Base-by-base conservation (phyloP, 1,284 basidiomycete species). In the Leccinum angustisporum region DNA sequence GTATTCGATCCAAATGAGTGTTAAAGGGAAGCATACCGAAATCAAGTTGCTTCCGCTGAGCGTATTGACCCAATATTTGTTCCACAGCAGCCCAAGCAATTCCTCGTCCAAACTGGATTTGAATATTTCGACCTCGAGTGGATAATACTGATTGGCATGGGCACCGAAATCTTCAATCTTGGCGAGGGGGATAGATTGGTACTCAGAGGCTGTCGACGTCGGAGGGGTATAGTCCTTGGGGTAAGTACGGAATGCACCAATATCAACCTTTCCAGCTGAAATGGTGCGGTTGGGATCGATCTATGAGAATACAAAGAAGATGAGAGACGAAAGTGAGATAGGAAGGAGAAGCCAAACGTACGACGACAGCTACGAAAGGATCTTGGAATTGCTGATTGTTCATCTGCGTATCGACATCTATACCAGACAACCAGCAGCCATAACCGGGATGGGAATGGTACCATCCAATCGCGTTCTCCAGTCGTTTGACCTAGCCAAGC, bases 1-100 rank as follows among this genome's bases (percentile, higher is more conserved):
- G 30, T 16, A 21, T 38, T n/a, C 3, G 14, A 40, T 43, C 38
- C 40, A 25, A 16, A 57, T 18, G 10, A 25, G 14, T n/a, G 18
- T 5, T 4, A 25, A 38, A 11, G 11, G 10, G 16, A 14, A 31
- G 79, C 91, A 58, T 61, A 96, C 95, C 50, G 94, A 94, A 51
- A 98, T 91, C 36, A 98, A 77, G 3, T 94, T 89, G 70, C 91
- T 95, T 72, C 95, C 93, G 70, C 91, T 92, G 34, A 99, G 82
- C 0, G 97, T 98, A 69, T 94, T 95, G 18, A 97, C 94, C 97
- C 97, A 99, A 71, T 99, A 99, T 79, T 98, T 98, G 80, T 99
- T 98, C 97, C 97, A 99, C 25, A 99, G 78, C 72, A 96, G 78
- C 34, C 92, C 92, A 33, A 99, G 81, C 13, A 99, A 78, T 68